Evolutionary conservation across 768 basidiomycete genomes (phyloP), one percentile per base, ranked within the genome.

Genomic region (Pisolithus orientalis): DNA sequence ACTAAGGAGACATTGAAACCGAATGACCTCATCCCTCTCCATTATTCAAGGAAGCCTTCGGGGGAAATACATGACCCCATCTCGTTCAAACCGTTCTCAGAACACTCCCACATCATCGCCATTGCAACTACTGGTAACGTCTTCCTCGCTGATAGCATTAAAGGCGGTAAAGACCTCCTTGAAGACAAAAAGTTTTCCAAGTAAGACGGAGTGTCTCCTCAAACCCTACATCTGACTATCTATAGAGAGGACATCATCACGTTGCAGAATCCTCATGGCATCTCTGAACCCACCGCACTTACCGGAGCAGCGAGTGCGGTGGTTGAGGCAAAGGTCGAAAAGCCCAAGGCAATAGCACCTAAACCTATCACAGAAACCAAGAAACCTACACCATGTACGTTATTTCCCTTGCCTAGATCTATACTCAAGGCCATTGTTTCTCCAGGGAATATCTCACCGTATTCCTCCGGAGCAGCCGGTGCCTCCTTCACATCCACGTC

Each of bases 31-130:
- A 86, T 92, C 44, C 78, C 80, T n/a, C 76, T 92, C 29, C 78
- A 89, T 63, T 93, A 92, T 62, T 82, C 85, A 1, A 78, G 91
- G 55, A 94, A 94, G 67, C 74, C 88, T 3, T 83, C 91, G 25
- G 88, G 88, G 38, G 88, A 93, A 67, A 81, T 90, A 11, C 87
- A 96, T 65, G 96, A 99, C 66, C 96, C 96, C 0, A 93, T 99
- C 42, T 92, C 93, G 3, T 99, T 95, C 80, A 98, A 97, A 67
- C 87, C 90, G 2, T 96, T 99, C 77, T 94, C 80, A 64, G 87
- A 95, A 56, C 95, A 98, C 66, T 94, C 95, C 1, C 90, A 97
- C 64, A 90, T 99, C 51, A 90, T 93, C 37, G 89, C 90, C 39
- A 84, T 96, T 58, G 84, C 85, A 6, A 86, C 83, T 0, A 93